phyloP scores from a whole-genome alignment of 176 grass and related monocot genomes.

The Cymbopogon citratus region DNA sequence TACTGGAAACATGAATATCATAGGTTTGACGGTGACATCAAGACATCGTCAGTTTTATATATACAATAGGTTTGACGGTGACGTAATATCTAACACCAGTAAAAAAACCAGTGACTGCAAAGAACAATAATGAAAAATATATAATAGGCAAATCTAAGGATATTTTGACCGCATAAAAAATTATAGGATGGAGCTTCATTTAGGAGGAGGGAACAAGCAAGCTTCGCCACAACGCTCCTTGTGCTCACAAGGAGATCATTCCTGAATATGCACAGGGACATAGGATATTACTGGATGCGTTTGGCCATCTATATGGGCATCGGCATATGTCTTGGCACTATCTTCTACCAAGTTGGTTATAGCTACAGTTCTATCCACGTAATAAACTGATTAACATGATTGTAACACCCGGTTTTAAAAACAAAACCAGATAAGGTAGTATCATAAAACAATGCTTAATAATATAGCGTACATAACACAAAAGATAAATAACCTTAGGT shows the following conservation, averaged over 20 bases:
- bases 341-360: constrained; percentile 44
- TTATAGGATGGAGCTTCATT: constrained; percentile 31
- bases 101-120: neutral
- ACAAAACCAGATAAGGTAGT: too few relatives aligned
- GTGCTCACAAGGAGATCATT: constrained; percentile 53
- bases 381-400: neutral
- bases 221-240: constrained; percentile 31
- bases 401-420: too few relatives aligned
- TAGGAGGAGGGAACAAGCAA: constrained; percentile 26
- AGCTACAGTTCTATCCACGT: constrained; percentile 50
- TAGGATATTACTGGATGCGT: constrained; percentile 60
- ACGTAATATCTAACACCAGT: neutral
- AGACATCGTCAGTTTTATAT: too few relatives aligned
- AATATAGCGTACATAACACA: too few relatives aligned
- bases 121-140: neutral
- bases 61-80: neutral
- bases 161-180: neutral
- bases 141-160: neutral
- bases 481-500: too few relatives aligned
- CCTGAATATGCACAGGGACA: constrained; percentile 49
- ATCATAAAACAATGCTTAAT: too few relatives aligned
- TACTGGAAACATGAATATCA: too few relatives aligned
- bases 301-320: constrained; percentile 34
- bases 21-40: neutral
- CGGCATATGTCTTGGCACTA: constrained; percentile 46